These are phyloP conservation scores for Petasospora fabianii DNA, from an alignment of 1,139 yeast genomes.

Conservation along the genomic window DNA sequence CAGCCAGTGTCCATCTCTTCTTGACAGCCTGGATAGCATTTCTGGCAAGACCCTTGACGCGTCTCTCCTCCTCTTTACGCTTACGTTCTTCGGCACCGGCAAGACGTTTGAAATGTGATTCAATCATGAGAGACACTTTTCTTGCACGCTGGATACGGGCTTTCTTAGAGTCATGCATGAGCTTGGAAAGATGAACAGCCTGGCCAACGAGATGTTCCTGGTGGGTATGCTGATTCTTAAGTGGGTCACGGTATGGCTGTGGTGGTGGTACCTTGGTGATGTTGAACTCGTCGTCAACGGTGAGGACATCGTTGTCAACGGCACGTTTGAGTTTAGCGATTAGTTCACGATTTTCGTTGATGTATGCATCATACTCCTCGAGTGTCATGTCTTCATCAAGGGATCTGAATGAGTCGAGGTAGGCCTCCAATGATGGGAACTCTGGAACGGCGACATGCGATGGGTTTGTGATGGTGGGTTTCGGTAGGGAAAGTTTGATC, in stretches of 20 bases:
- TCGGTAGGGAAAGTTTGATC: slow-evolving; percentile 49
- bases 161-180: slow-evolving; percentile 64
- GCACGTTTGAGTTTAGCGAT: slow-evolving; percentile 51
- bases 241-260: slow-evolving; percentile 38
- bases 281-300: slow-evolving; percentile 38
- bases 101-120: slow-evolving; percentile 78
- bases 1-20: slow-evolving; percentile 89
- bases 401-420: slow-evolving; percentile 49
- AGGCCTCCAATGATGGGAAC: slow-evolving; percentile 37
- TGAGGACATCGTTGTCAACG: slow-evolving; percentile 45
- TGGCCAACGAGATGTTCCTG: slow-evolving; percentile 75
- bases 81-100: slow-evolving; percentile 87
- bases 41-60: slow-evolving; percentile 66
- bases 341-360: slow-evolving; percentile 42
- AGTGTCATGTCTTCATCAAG: slow-evolving; percentile 54
- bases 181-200: slow-evolving; percentile 66
- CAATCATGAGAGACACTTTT: slow-evolving; percentile 78
- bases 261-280: slow-evolving; percentile 31
- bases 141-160: slow-evolving; percentile 66
- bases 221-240: slow-evolving; percentile 47
- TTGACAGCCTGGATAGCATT: slow-evolving; percentile 80
- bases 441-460: slow-evolving; percentile 51
- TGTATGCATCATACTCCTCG: slow-evolving; percentile 33
- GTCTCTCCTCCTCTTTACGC: slow-evolving; percentile 65
- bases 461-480: slow-evolving; percentile 73